phyloP scores from a whole-genome alignment of 768 basidiomycete species.

The Suillus luteus region DNA sequence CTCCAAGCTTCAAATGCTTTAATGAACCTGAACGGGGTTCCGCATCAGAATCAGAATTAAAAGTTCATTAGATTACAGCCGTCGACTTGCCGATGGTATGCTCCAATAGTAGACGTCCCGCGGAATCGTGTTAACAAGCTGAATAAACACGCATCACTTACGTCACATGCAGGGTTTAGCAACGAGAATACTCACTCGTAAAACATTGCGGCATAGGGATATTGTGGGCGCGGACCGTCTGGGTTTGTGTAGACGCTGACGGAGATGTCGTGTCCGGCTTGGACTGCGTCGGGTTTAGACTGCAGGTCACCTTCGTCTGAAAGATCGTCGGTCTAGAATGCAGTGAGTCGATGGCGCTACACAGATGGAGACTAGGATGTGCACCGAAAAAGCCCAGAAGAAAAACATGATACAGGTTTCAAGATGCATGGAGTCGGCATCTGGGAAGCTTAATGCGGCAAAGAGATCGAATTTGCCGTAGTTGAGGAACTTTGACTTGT shows the following conservation, averaged over 20 bases:
- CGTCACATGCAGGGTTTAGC: conserved; percentile 15
- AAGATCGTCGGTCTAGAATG: conserved; percentile 36
- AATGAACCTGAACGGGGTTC: conserved; percentile 29
- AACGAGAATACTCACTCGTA: conserved; percentile 34
- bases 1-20: conserved; percentile 39
- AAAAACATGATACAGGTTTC: conserved; percentile 40
- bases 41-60: conserved; percentile 5
- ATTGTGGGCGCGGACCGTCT: conserved; percentile 30
- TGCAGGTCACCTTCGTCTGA: conserved; percentile 39
- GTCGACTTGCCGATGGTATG: conserved; percentile 33
- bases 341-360: background rate
- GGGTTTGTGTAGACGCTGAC: conserved; percentile 30
- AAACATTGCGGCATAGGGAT: conserved; percentile 41
- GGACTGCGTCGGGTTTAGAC: conserved; percentile 37
- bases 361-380: background rate
- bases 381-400: conserved; percentile 41
- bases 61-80: background rate
- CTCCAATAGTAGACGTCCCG: conserved; percentile 38
- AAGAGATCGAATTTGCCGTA: conserved; percentile 42
- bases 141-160: conserved; percentile 9
- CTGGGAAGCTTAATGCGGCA: conserved; percentile 41
- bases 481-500: conserved; percentile 37
- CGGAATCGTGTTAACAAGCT: conserved; percentile 39
- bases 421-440: conserved; percentile 38
- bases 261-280: conserved; percentile 37